Base-by-base conservation (phyloP, 345 rosid genomes). In the Brassica incana region DNA sequence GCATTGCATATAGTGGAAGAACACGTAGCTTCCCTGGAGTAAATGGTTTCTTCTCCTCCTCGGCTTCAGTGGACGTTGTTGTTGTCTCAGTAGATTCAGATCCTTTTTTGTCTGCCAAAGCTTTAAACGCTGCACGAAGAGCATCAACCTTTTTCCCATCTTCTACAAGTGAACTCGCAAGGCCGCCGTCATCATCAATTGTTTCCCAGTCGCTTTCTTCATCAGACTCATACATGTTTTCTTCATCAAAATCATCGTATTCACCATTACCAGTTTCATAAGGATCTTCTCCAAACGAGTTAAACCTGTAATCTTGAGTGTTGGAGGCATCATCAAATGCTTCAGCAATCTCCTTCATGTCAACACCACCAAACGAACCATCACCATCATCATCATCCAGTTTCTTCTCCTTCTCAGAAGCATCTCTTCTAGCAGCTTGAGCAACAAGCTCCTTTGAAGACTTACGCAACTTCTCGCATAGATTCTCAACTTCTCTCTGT, bases 71-170 rank as follows among this genome's bases (percentile, higher is more conserved):
- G 16, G 16, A 48, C 16, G 12, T 4, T 4, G 54, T 48, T 48
- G 3, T 48, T 48, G 3, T 18, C 58, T 52, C 58, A 14, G 56
- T 45, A 11, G 54, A 12, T 12, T 48, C 56, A 52, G 58, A 52
- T 52, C 58, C 58, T 5, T 48, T 71, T 78, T 86, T 89, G 64
- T 85, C 89, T 60, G 85, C 78, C 77, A 91, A 86, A 73, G 85
- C 85, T 64, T 89, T 96, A 81, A 91, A 92, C 82, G 97, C 88
- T 80, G 90, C 90, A 72, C 86, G 89, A 38, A 94, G 86, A 3
- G 92, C 88, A 84, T 87, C 74, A 71, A 92, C 86, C 45, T 76
- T 85, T 77, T 48, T 50, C 58, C 80, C 81, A 69, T 77, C 77
- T 18, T 65, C 77, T 58, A 76, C 56, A 36, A 45, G 71, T 65